Percentiles rank a stretch among this genome's conserved stretches.
phyloP scores from a whole-genome alignment of 805 yeast species.

The Saccharomycopsis sp. region DNA sequence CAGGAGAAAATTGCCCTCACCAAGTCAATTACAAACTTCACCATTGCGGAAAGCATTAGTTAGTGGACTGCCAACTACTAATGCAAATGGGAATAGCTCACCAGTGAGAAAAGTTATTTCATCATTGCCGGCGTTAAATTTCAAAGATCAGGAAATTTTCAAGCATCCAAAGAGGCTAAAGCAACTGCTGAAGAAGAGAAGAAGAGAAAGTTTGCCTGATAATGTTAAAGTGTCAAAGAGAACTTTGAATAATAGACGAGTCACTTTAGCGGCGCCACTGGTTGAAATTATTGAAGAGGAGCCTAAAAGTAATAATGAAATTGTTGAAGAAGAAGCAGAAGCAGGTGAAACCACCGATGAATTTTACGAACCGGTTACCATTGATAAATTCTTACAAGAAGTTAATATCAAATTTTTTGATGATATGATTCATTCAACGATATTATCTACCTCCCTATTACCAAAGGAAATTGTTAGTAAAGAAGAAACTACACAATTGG shows the following conservation, averaged over 20 bases:
- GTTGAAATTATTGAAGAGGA: constrained; percentile 7
- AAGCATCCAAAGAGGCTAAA: not conserved
- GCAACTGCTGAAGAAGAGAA: not conserved
- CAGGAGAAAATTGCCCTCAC: constrained; percentile 12
- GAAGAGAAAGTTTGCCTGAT: constrained; percentile 11
- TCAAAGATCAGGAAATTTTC: constrained; percentile 10
- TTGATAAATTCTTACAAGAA: constrained; percentile 34
- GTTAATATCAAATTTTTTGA: constrained; percentile 39
- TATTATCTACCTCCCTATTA: constrained; percentile 17
- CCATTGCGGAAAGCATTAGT: constrained; percentile 18
- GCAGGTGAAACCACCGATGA: constrained; percentile 15
- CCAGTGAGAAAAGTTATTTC: constrained; percentile 1
- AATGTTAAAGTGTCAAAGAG: not conserved
- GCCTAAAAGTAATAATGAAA: constrained; percentile 12
- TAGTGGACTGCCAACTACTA: not conserved
- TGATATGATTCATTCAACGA: constrained; percentile 28
- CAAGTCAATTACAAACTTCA: constrained; percentile 12
- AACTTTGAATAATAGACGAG: not conserved
- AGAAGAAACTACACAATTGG: constrained; percentile 17
- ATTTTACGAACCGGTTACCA: constrained; percentile 31
- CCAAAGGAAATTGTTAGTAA: constrained; percentile 19
- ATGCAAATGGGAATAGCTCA: not conserved
- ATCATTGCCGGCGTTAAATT: constrained; percentile 11
- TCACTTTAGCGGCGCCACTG: not conserved
- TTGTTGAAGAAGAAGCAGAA: constrained; percentile 8